phyloP scores from a whole-genome alignment of 306 rosid species.

The Vicia villosa region DNA sequence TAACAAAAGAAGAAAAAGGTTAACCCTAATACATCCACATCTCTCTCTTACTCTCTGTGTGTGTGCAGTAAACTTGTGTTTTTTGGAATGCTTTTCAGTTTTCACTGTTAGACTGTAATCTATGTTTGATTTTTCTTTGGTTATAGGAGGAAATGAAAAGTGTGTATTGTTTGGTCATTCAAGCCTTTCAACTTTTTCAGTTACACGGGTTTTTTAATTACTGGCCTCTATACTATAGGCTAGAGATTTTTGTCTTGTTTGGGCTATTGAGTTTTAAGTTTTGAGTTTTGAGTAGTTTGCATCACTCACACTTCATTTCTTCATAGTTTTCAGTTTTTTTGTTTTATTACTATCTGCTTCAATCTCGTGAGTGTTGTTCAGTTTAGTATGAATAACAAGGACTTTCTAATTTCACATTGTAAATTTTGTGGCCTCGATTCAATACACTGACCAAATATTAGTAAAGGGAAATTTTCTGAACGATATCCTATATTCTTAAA shows the following conservation, averaged over 20 bases:
- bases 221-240: neutral
- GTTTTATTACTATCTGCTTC: conserved; percentile 14
- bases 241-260: conserved; percentile 34
- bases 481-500: conserved; percentile 21
- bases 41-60: conserved; percentile 18
- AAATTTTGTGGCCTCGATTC: conserved; percentile 42
- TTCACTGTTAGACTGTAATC: conserved; percentile 43
- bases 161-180: conserved; percentile 43
- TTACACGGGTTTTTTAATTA: neutral
- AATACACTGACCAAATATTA: conserved; percentile 32
- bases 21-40: conserved; percentile 41
- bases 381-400: conserved; percentile 16
- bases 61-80: conserved; percentile 24
- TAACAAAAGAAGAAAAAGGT: conserved; percentile 11
- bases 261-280: conserved; percentile 27
- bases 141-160: conserved; percentile 24
- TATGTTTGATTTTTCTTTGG: conserved; percentile 18
- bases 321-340: conserved; percentile 10
- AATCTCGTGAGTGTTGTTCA: conserved; percentile 33
- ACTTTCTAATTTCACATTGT: conserved; percentile 54
- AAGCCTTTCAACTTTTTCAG: conserved; percentile 41
- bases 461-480: conserved; percentile 10
- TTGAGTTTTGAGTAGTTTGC: conserved; percentile 34
- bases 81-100: conserved; percentile 20
- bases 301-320: conserved; percentile 13